Evolutionary conservation across 2,329 filamentous ascomycete species (phyloP).

Genomic region (Ceratocystiopsis sp.): DNA sequence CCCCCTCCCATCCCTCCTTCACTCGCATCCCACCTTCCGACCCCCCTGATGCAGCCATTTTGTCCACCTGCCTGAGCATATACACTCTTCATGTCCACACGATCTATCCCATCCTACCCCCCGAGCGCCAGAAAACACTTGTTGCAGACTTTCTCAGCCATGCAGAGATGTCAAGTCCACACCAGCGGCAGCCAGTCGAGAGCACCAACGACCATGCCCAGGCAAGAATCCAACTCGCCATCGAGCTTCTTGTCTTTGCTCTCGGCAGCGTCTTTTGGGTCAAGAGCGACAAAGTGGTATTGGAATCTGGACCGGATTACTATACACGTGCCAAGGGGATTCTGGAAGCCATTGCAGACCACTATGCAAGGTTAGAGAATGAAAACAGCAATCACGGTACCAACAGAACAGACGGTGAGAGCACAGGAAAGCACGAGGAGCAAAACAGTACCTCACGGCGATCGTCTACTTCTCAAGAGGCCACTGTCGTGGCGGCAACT

Average conservation of each 20-base stretch:
- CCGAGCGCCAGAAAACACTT: not conserved
- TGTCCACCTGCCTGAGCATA: not conserved
- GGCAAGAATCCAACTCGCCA: not conserved
- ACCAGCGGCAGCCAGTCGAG: not conserved
- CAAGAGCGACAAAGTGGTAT: constrained; percentile 2
- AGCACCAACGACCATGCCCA: not conserved
- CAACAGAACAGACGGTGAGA: not conserved
- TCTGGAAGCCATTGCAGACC: not conserved
- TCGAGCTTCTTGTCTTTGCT: constrained; percentile 8
- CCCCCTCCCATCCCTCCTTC: not conserved
- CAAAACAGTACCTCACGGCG: not conserved
- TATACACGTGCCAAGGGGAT: constrained; percentile 5
- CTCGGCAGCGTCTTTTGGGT: constrained; percentile 7
- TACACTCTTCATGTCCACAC: constrained; percentile 5
- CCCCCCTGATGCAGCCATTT: not conserved
- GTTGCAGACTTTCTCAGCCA: not conserved
- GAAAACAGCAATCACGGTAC: too few relatives aligned
- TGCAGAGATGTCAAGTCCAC: not conserved
- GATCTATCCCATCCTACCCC: constrained; percentile 5
- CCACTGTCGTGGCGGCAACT: too few relatives aligned
- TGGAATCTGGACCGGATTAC: constrained; percentile 3
- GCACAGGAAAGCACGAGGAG: not conserved
- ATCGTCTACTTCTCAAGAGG: too few relatives aligned
- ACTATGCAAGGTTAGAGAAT: too few relatives aligned
- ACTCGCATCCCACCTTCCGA: not conserved